Evolutionary conservation across 192 early-diverging fungal species (phyloP).

Genomic region (Lunasporangiospora selenospora): DNA sequence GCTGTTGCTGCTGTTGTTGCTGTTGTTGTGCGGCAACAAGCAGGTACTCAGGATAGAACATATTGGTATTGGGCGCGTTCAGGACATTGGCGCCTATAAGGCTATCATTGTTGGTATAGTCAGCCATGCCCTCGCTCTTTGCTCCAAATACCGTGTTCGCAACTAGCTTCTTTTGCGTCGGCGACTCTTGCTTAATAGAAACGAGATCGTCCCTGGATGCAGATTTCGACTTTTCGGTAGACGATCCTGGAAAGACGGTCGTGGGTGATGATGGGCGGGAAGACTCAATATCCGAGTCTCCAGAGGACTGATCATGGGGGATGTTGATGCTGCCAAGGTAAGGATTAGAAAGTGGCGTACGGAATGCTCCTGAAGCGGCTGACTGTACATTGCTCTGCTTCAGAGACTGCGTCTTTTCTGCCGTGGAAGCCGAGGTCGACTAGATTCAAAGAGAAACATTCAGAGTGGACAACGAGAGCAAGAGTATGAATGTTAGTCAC

Average conservation of each 20-base stretch:
- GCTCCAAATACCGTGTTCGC: slow-evolving; percentile 8
- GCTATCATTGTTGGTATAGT: slow-evolving; percentile 27
- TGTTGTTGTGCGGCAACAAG: slow-evolving; percentile 8
- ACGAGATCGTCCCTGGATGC: slow-evolving; percentile 13
- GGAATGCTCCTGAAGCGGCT: slow-evolving; percentile 30
- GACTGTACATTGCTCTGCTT: slow-evolving; percentile 44
- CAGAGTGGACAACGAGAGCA: too few relatives aligned
- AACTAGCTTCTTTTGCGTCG: slow-evolving; percentile 25
- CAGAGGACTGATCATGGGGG: slow-evolving; percentile 44
- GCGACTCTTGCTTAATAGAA: slow-evolving; percentile 32
- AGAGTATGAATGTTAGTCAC: too few relatives aligned
- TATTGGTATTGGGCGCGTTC: slow-evolving; percentile 4
- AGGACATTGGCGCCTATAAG: slow-evolving; percentile 10
- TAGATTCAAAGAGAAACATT: neutral
- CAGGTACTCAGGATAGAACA: slow-evolving; percentile 32
- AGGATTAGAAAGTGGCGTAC: slow-evolving; percentile 34
- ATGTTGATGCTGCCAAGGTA: slow-evolving; percentile 49
- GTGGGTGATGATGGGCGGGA: slow-evolving; percentile 40
- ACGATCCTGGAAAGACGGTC: slow-evolving; percentile 17
- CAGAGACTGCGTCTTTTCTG: slow-evolving; percentile 10
- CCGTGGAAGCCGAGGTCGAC: neutral
- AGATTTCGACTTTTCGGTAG: slow-evolving; percentile 11
- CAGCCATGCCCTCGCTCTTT: slow-evolving; percentile 22
- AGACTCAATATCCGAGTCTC: slow-evolving; percentile 40
- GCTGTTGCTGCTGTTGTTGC: neutral